phyloP scores from a whole-genome alignment of 140 eudicot genomes.

The Flaveria floridana region DNA sequence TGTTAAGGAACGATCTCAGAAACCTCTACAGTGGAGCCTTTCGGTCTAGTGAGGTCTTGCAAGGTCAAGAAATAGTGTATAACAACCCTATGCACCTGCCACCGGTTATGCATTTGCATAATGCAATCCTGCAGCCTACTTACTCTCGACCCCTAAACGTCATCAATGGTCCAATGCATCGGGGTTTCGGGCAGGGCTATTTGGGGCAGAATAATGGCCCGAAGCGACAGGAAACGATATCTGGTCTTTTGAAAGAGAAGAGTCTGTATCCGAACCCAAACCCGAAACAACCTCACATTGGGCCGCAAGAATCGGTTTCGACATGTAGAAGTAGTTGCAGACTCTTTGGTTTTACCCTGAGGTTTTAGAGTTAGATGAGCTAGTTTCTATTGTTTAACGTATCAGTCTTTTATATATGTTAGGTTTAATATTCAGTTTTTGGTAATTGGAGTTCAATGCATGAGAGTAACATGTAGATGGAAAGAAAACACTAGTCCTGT shows the following conservation, averaged over 20 bases:
- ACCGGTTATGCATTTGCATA: constrained; percentile 46
- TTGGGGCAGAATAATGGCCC: constrained; percentile 21
- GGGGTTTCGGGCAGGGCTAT: constrained; percentile 24
- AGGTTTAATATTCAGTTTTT: background rate
- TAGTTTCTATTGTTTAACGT: background rate
- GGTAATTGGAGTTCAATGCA: background rate
- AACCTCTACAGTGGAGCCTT: too few relatives aligned
- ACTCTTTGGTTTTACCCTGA: constrained; percentile 42
- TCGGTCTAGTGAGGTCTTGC: constrained; percentile 60
- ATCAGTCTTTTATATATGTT: background rate
- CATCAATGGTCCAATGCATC: constrained; percentile 25
- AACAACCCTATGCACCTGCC: constrained; percentile 33
- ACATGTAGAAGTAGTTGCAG: constrained; percentile 45
- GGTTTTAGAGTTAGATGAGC: background rate
- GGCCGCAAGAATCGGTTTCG: constrained; percentile 39
- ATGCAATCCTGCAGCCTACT: constrained; percentile 37
- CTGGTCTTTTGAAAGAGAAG: constrained; percentile 26
- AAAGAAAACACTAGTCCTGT: too few relatives aligned
- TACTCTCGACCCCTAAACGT: constrained; percentile 25
- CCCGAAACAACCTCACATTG: constrained; percentile 19
- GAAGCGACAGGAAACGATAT: constrained; percentile 22
- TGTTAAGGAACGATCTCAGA: too few relatives aligned
- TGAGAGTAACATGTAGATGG: too few relatives aligned
- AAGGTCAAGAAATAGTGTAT: constrained; percentile 82
- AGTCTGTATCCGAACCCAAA: background rate